Evolutionary conservation across 75 land plant species (phyloP), one percentile per base, ranked within the genome.

Genomic region (Sequoia sempervirens): DNA sequence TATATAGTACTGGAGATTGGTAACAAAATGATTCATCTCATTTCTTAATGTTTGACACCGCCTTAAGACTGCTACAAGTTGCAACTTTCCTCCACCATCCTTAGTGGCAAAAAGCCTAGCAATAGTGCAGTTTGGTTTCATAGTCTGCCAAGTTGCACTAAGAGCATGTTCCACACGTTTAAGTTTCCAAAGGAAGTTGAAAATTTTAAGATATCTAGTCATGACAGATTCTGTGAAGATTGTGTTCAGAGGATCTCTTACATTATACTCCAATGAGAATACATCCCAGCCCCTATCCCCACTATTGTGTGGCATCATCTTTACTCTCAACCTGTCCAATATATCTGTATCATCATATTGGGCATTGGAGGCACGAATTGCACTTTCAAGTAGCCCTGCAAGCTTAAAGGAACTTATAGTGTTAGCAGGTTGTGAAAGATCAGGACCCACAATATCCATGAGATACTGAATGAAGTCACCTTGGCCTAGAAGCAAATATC

Each of bases 251-350:
- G 99, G 99, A 45, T 91, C 97, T 18, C 93, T 89, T 47, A 95
- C 93, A 86, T 89, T 92, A 79, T 98, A 98, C 85, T 98, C 96
- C 74, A 98, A 88, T 0, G 99, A 98, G 84, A 98, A 98, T 1
- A 98, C 99, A 91, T 98, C 99, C 99, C 99, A 98, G 6, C 99
- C 99, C 75, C 99, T 90, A 82, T 98, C 97, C 14, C 99, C 99
- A 73, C 89, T 91, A 69, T 85, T 86, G 88, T 94, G 95, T 6
- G 98, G 96, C 99, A 98, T 96, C 99, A 98, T 92, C 84, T 95
- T 97, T 28, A 98, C 97, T 83, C 95, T 88, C 82, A 98, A 83
- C 54, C 99, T 82, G 66, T 98, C 99, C 66, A 98, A 83, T 68
- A 96, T 91, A 73, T 98, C 97, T 28, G 90, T 86, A 83, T 96